phyloP scores from a whole-genome alignment of 2,329 filamentous ascomycete species.

The Venturia effusa region DNA sequence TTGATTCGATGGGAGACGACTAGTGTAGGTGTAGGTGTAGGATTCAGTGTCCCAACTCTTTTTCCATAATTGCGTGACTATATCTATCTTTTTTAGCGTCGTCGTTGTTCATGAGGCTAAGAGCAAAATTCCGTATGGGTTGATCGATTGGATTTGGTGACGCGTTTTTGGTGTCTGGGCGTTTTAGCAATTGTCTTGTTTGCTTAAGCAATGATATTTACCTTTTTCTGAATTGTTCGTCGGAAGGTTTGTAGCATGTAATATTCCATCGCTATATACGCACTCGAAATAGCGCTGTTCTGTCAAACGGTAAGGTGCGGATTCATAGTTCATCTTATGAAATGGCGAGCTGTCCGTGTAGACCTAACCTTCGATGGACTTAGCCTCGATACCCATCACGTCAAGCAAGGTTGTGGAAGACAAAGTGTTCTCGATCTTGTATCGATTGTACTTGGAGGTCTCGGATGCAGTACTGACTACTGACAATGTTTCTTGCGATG shows the following conservation, averaged over 20 bases:
- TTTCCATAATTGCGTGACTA: background rate
- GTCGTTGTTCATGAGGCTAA: background rate
- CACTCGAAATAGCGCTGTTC: background rate
- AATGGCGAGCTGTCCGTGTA: too few relatives aligned
- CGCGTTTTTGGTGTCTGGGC: background rate
- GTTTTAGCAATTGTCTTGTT: background rate
- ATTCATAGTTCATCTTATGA: too few relatives aligned
- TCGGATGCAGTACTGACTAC: too few relatives aligned
- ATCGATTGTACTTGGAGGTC: too few relatives aligned
- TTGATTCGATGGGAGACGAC: background rate
- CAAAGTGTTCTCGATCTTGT: too few relatives aligned
- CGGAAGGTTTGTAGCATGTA: background rate
- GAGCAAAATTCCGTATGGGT: background rate
- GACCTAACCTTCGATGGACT: too few relatives aligned
- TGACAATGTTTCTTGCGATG: too few relatives aligned
- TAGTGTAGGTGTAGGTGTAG: background rate
- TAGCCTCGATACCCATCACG: too few relatives aligned
- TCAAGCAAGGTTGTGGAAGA: too few relatives aligned
- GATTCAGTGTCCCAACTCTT: background rate
- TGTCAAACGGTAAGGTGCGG: too few relatives aligned
- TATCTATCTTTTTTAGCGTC: background rate
- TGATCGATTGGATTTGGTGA: background rate
- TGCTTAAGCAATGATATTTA: background rate
- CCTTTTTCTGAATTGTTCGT: background rate
- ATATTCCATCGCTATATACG: background rate